phyloP scores from a whole-genome alignment of 2,329 filamentous ascomycete species.

The Podosphaera aphanis region DNA sequence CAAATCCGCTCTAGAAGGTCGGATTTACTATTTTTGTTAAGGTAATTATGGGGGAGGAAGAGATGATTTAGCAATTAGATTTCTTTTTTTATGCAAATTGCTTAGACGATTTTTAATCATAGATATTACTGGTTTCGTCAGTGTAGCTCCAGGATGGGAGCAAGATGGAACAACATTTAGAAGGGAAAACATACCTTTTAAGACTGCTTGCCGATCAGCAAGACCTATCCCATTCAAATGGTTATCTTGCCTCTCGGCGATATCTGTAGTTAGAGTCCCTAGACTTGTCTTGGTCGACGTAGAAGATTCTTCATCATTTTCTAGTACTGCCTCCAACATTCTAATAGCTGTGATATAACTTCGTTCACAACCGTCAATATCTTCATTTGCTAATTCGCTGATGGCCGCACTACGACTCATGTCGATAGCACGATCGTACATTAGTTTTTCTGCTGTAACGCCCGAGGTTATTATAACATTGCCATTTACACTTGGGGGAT shows the following conservation, averaged over 20 bases:
- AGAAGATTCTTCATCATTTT: slow-evolving; percentile 45
- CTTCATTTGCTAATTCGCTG: slow-evolving; percentile 82
- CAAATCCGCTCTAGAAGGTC: no score
- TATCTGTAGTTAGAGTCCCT: slow-evolving; percentile 20
- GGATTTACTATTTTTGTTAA: no score
- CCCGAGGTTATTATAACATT: slow-evolving; percentile 59
- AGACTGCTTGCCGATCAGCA: slow-evolving; percentile 49
- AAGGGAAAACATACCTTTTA: slow-evolving; percentile 35
- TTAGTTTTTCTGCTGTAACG: slow-evolving; percentile 83
- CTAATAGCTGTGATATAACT: slow-evolving; percentile 82
- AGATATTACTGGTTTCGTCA: slow-evolving; percentile 28
- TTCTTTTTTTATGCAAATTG: slow-evolving; percentile 35
- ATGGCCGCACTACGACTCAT: slow-evolving; percentile 92
- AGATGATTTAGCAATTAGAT: slow-evolving; percentile 29
- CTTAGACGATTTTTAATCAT: slow-evolving; percentile 35
- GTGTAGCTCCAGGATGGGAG: slow-evolving; percentile 5
- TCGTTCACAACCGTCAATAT: slow-evolving; percentile 68
- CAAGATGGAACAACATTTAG: slow-evolving; percentile 5
- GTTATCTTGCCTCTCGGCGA: slow-evolving; percentile 20
- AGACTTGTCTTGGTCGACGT: slow-evolving; percentile 19
- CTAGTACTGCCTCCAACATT: slow-evolving; percentile 85
- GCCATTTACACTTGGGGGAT: slow-evolving; percentile 42
- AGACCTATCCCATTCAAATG: slow-evolving; percentile 32
- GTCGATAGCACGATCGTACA: slow-evolving; percentile 92
- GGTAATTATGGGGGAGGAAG: slow-evolving; percentile 5